These are phyloP conservation scores for Candida gigantensis DNA, from an alignment of 1,139 yeast species.

Conservation along the genomic window DNA sequence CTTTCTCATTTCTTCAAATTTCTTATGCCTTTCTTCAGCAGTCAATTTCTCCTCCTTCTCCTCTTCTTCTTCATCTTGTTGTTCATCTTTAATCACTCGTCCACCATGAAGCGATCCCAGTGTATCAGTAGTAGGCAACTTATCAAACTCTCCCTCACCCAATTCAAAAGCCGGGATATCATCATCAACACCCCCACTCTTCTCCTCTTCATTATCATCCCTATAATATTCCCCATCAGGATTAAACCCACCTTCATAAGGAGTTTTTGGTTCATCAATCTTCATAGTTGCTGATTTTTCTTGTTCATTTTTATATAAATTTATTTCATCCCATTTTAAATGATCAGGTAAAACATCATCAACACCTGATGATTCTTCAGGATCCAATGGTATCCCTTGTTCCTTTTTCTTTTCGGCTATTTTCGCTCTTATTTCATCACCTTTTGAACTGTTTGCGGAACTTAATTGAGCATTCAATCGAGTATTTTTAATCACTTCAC, in stretches of 20 bases:
- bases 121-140: conserved; percentile 15
- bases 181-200: conserved; percentile 9
- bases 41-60: conserved; percentile 38
- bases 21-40: conserved; percentile 63
- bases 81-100: conserved; percentile 27
- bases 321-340: conserved; percentile 74
- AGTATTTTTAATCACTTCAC: conserved; percentile 47
- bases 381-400: conserved; percentile 8
- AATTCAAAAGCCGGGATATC: conserved; percentile 41
- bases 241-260: conserved; percentile 90
- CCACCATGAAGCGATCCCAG: conserved; percentile 39
- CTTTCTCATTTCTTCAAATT: conserved; percentile 76
- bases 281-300: conserved; percentile 75
- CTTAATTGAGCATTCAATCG: conserved; percentile 40
- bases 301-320: conserved; percentile 64
- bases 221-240: conserved; percentile 82
- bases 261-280: conserved; percentile 97
- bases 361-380: too few relatives aligned
- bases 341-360: conserved; percentile 31
- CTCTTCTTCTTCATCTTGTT: conserved; percentile 19
- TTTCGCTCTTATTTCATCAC: conserved; percentile 43
- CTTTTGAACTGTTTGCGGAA: conserved; percentile 26
- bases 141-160: conserved; percentile 47
- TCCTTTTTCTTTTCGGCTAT: conserved; percentile 27
- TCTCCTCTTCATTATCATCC: conserved; percentile 66